These are phyloP conservation scores for Bassia scoparia DNA, from an alignment of 148 eudicot species.

Conservation along the genomic window DNA sequence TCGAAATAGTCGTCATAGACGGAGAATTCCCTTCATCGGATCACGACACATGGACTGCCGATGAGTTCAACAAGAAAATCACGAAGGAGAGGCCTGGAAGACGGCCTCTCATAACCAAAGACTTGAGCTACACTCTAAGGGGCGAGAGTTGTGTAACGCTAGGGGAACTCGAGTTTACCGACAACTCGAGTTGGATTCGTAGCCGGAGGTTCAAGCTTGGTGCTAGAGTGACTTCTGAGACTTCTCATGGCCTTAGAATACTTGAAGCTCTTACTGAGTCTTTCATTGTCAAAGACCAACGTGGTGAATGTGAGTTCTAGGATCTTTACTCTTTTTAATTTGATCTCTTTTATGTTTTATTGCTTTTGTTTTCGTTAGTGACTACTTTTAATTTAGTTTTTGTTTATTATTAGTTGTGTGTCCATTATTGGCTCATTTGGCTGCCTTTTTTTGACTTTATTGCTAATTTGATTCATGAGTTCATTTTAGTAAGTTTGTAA, in stretches of 20 bases:
- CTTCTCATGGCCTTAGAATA: conserved; percentile 22
- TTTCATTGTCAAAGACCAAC: conserved; percentile 69
- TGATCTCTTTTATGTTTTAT: neutral
- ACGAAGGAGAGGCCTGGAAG: conserved; percentile 57
- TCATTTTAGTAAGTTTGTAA: too few species aligned
- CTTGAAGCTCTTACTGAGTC: conserved; percentile 57
- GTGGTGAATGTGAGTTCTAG: conserved; percentile 69
- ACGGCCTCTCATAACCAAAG: conserved; percentile 60
- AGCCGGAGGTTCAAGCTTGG: conserved; percentile 65
- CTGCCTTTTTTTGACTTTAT: too few species aligned
- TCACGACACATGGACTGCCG: conserved; percentile 33
- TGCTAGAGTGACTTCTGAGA: conserved; percentile 41
- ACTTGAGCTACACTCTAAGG: conserved; percentile 40
- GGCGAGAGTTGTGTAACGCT: conserved; percentile 27
- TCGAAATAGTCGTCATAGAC: conserved; percentile 55
- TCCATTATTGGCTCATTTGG: too few species aligned
- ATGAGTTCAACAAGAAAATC: conserved; percentile 39
- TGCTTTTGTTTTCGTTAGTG: too few species aligned
- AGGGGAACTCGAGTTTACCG: conserved; percentile 64
- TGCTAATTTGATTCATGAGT: too few species aligned
- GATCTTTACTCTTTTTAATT: neutral
- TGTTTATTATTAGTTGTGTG: too few species aligned
- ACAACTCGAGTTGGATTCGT: conserved; percentile 78
- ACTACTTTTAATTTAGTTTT: too few species aligned
- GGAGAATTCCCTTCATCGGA: conserved; percentile 49